A percentile compares a stretch with the other conserved stretches of the same genome.
Evolutionary conservation across 2,329 filamentous ascomycete species (phyloP).

Genomic region (Colletotrichum ledebouriae): DNA sequence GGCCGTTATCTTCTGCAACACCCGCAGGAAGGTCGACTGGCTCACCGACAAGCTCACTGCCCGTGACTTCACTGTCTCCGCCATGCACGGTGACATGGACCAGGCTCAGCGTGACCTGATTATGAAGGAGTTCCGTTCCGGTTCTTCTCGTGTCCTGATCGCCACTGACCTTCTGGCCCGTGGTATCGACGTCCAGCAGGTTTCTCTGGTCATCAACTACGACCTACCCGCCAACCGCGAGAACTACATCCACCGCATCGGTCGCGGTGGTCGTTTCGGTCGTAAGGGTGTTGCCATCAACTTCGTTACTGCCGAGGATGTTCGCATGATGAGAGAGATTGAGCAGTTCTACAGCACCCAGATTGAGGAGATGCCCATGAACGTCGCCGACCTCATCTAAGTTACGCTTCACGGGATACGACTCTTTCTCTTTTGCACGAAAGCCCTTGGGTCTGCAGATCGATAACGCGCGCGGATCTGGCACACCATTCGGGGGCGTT

Average conservation of each 20-base stretch:
- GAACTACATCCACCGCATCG: conserved; percentile 99
- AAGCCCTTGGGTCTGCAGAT: conserved; percentile 39
- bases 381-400: conserved; percentile 83
- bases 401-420: conserved; percentile 37
- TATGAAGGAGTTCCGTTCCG: conserved; percentile 99
- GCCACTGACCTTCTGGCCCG: conserved; percentile 97
- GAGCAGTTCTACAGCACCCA: conserved; percentile 99
- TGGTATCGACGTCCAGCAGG: conserved; percentile 99
- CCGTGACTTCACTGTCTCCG: conserved; percentile 98
- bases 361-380: conserved; percentile 99
- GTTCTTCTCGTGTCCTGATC: conserved; percentile 97
- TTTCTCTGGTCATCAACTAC: conserved; percentile 99
- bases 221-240: conserved; percentile 98
- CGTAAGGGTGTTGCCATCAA: conserved; percentile 99
- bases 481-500: conserved; percentile 39
- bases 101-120: conserved; percentile 97
- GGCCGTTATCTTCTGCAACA: conserved; percentile 99
- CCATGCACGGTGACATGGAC: conserved; percentile 99
- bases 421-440: conserved; percentile 38
- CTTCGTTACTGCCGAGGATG: conserved; percentile 99
- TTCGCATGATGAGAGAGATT: conserved; percentile 99
- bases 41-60: conserved; percentile 99
- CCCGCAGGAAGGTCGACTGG: conserved; percentile 99
- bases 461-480: conserved; percentile 41
- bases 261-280: conserved; percentile 99